phyloP scores from a whole-genome alignment of 768 basidiomycete genomes.

The Exsudoporus frostii region DNA sequence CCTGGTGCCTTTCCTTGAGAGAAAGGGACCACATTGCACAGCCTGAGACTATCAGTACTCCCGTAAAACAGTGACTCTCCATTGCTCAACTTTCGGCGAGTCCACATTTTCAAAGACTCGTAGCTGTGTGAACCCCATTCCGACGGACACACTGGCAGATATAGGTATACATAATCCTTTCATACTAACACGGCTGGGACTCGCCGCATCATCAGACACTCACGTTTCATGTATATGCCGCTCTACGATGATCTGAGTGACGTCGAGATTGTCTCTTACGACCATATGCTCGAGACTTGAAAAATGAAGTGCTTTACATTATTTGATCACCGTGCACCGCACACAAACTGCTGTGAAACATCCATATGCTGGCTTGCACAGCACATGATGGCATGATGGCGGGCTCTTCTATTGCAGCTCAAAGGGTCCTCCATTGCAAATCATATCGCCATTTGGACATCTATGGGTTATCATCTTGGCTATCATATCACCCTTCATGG shows the following conservation, averaged over 20 bases:
- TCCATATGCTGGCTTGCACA: not conserved
- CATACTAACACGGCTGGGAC: not conserved
- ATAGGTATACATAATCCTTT: not conserved
- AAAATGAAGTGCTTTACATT: not conserved
- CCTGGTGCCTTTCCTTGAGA: not conserved
- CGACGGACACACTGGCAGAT: not conserved
- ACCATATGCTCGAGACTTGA: not conserved
- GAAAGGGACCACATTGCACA: not conserved
- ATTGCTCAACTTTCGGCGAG: not conserved
- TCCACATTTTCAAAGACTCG: not conserved
- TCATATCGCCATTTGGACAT: not conserved
- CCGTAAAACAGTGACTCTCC: not conserved
- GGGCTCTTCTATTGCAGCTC: not conserved
- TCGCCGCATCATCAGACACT: not conserved
- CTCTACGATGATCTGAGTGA: not conserved
- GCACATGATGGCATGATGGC: not conserved
- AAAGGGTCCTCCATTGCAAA: not conserved
- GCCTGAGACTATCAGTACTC: not conserved
- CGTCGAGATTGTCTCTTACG: constrained; percentile 3
- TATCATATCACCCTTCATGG: not conserved
- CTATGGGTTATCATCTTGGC: not conserved
- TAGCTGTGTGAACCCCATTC: not conserved
- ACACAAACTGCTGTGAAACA: not conserved
- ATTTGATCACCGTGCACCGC: not conserved
- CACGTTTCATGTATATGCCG: not conserved